Conservation (phyloP, 2,329 filamentous ascomycete species). For the Pseudopithomyces maydicus region DNA sequence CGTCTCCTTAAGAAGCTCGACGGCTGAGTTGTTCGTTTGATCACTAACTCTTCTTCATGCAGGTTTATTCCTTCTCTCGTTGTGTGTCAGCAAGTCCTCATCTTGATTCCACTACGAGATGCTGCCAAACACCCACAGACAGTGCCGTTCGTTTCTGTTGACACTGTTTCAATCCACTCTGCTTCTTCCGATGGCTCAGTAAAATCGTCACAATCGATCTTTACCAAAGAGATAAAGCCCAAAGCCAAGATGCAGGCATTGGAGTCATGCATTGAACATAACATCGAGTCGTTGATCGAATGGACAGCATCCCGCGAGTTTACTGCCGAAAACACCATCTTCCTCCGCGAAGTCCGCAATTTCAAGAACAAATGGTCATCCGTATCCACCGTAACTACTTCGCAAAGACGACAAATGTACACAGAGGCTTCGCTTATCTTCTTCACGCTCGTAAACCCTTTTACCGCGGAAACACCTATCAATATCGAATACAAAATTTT, state of each 20-base stretch:
- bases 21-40: neutral
- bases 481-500: conserved; percentile 48
- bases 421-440: conserved; percentile 45
- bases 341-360: conserved; percentile 45
- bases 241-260: conserved; percentile 45
- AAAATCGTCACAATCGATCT: conserved; percentile 27
- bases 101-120: conserved; percentile 41
- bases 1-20: neutral
- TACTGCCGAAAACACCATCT: conserved; percentile 45
- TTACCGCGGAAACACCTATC: conserved; percentile 44
- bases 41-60: conserved; percentile 11
- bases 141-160: conserved; percentile 24
- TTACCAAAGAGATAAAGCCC: conserved; percentile 36
- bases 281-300: conserved; percentile 41
- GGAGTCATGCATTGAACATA: conserved; percentile 41
- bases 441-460: conserved; percentile 45
- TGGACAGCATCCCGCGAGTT: conserved; percentile 44
- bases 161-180: conserved; percentile 34
- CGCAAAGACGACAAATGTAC: conserved; percentile 43
- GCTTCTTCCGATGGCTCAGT: conserved; percentile 24
- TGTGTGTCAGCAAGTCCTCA: conserved; percentile 44
- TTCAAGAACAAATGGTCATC: conserved; percentile 42
- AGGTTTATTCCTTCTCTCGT: conserved; percentile 45
- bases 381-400: conserved; percentile 31
- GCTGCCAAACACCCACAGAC: conserved; percentile 28